A percentile compares a stretch with the other conserved stretches of the same genome.
These are phyloP conservation scores for Penicillium sp. DNA, from an alignment of 2,329 filamentous ascomycete genomes.

Conservation along the genomic window DNA sequence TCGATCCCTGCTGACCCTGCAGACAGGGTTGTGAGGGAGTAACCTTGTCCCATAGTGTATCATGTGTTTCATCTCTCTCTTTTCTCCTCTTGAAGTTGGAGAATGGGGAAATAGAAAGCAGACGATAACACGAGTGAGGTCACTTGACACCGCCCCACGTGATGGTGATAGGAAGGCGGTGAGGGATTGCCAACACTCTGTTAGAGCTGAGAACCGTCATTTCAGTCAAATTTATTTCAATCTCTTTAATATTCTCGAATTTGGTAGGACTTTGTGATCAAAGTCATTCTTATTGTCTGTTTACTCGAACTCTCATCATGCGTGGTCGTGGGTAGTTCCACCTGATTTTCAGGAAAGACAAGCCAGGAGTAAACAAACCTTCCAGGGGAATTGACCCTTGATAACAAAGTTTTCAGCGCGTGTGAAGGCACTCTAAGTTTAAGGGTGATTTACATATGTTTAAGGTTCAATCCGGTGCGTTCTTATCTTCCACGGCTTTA, in stretches of 20 bases:
- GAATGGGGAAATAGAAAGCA: background rate
- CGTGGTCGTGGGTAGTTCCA: background rate
- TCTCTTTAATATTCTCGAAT: background rate
- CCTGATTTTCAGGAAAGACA: background rate
- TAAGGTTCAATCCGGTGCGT: background rate
- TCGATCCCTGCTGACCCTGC: slow-evolving; percentile 93
- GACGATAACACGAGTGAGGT: slow-evolving; percentile 20
- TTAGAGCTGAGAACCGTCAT: background rate
- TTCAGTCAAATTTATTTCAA: background rate
- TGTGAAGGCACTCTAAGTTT: background rate
- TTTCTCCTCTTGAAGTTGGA: slow-evolving; percentile 5
- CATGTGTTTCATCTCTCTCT: slow-evolving; percentile 31
- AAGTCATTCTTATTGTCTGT: background rate
- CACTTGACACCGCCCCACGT: slow-evolving; percentile 22
- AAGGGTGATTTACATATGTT: background rate
- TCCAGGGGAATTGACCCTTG: background rate
- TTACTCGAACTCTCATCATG: background rate
- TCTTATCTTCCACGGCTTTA: background rate
- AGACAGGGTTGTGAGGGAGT: slow-evolving; percentile 88
- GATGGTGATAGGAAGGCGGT: slow-evolving; percentile 21
- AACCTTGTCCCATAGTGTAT: slow-evolving; percentile 85
- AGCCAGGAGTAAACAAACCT: background rate
- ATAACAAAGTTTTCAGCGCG: background rate
- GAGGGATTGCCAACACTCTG: slow-evolving; percentile 5
- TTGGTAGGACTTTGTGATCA: background rate